Percentiles rank a stretch among this genome's conserved stretches.
These are phyloP conservation scores for Gastrolobium villosum DNA, from an alignment of 306 rosid species.

Conservation along the genomic window DNA sequence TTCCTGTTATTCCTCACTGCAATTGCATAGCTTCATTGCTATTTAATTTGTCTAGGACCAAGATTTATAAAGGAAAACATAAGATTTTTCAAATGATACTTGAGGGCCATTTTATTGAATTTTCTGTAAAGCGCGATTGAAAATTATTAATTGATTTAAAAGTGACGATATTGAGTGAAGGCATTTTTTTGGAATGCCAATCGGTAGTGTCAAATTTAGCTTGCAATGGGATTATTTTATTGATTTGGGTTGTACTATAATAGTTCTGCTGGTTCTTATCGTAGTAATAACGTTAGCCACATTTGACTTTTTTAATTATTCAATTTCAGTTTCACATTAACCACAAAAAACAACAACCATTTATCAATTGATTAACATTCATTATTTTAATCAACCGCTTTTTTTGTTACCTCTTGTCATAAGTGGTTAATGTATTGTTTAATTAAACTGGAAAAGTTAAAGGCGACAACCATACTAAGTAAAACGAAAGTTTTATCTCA, in stretches of 20 bases:
- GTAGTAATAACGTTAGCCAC: neutral
- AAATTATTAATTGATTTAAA: no score
- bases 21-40: slow-evolving; percentile 19
- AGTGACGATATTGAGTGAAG: slow-evolving; percentile 22
- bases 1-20: slow-evolving; percentile 23
- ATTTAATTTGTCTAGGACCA: slow-evolving; percentile 27
- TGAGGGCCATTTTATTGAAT: neutral
- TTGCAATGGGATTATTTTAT: slow-evolving; percentile 17
- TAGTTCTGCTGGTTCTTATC: slow-evolving; percentile 9
- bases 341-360: neutral
- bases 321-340: slow-evolving; percentile 2
- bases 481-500: neutral
- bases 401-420: neutral
- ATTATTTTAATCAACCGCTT: neutral
- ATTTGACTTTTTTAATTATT: slow-evolving; percentile 19
- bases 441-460: slow-evolving; percentile 20
- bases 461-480: neutral
- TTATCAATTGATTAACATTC: neutral
- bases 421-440: slow-evolving; percentile 2
- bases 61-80: neutral
- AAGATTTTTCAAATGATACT: slow-evolving; percentile 27
- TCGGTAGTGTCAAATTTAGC: slow-evolving; percentile 17
- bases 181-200: slow-evolving; percentile 18
- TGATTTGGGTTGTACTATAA: neutral
- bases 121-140: neutral